Base-by-base conservation (phyloP, 1,284 basidiomycete genomes). In the Apiotrichum veenhuisii region DNA sequence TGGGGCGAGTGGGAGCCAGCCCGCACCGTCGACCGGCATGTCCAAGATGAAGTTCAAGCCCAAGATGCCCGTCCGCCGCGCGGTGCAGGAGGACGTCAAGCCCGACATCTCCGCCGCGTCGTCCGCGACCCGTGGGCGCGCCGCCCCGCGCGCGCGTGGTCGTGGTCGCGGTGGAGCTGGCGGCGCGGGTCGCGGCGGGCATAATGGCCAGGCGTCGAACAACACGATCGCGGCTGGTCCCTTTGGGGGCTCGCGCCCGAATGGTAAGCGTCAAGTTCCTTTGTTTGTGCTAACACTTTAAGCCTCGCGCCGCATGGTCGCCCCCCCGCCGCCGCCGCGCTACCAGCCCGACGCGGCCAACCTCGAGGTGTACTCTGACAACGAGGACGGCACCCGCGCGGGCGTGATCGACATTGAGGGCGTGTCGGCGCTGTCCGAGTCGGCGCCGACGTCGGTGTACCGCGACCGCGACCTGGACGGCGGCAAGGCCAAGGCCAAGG, bases 321-420 rank as follows among this genome's bases (percentile, higher is more conserved):
- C 50, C 1, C 55, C 58, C 5, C 54, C 62, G 1, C 40, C 62
- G 3, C 62, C 62, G 17, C 38, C 53, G 5, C 30, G 55, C 9
- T 50, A 46, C 44, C 52, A 52, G 55, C 34, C 47, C 18, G 58
- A 60, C 15, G 33, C 50, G 22, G 42, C 49, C 36, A 48, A 27
- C 20, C 37, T 55, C 45, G 57, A 64, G 63, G 72, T 62, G 41
- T 91, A 92, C 75, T 91, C 89, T n/a, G 90, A 92, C 64, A 85
- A 87, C 25, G 90, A 92, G 68, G 88, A 90, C 55, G 88, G 87
- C 11, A 84, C 87, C n/a, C 86, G 88, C 70, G 12, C 50, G 0
- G 59, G 59, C 5, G 88, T 91, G 53, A 81, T 96, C 50, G 91
- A 95, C 69, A 90, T 96, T 80, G 86, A 88, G 55, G 81, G 86